Evolutionary conservation across 208 protist genomes (phyloP), one percentile per base, ranked within the genome.

Genomic region (Phytomonas sp.): DNA sequence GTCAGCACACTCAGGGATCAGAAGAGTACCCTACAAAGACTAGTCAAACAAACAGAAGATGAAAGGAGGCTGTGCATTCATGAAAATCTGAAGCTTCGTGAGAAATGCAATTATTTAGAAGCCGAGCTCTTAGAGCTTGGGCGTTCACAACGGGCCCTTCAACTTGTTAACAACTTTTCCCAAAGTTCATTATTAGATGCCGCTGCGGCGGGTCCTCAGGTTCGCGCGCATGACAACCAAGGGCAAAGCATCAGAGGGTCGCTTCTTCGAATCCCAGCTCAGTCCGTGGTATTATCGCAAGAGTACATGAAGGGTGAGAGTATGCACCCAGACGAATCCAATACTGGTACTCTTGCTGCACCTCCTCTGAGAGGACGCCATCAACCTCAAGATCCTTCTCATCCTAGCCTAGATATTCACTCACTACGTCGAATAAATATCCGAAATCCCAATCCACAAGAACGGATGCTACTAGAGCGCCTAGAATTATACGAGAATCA

Each of bases 391-490:
- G 33, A 6, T 34, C 33, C 33, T 7, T 72, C 67, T 15, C 62
- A 32, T 4, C 77, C 71, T n/a, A 64, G 32, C 30, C 64, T 80
- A 17, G 68, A 83, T 30, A 78, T 89, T 30, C 78, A 78, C 26
- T 63, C 78, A 0, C 70, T 90, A 33, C 75, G 76, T 5, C 81
- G 79, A n/a, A 83, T 93, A 17, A 74, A 73, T 20, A 72, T 93
- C 17, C 74, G 77, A 15, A 81, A 89, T 46, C 85, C 88, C 17
- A 80, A 76, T 29, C 74, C 76, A 4, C 88, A 93, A 62, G 85
- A 93, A 62, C 77, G 74, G 28, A 66, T 86, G 62, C 66, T 94
- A 28, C 71, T 82, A 4, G 75, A 92, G 29, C 83, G 85, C 15
- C 77, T 91, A 33, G 74, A 76, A 17, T 59, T 89, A 31, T 92